Base-by-base conservation (phyloP, 768 basidiomycete genomes). In the Serendipita sp. region DNA sequence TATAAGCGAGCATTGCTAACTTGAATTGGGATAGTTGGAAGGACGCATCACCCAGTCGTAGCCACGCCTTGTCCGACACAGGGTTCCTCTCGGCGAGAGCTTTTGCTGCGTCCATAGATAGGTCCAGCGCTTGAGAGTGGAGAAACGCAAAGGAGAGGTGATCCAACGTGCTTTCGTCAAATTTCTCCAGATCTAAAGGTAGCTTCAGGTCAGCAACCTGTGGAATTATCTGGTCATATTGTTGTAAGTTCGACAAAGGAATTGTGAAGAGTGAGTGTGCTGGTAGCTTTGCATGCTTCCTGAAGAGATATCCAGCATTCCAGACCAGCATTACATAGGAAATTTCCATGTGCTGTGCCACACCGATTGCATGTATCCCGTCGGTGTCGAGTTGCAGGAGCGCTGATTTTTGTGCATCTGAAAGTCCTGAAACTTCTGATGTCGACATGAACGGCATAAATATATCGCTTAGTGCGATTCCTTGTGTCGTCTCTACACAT, bases 261-360 rank as follows among this genome's bases (percentile, higher is more conserved):
- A 78, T 78, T 68, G 83, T 78, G 69, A 83, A 79, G 68, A 84
- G 83, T n/a, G 81, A 74, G 70, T 79, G 80, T 2, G 78, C 77
- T 18, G 77, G 74, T 4, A 83, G 74, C 1, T 80, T 79, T 10
- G 79, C 72, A 44, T 74, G 73, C 68, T 78, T 82, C 2, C 82
- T 78, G 37, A 80, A 70, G 24, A 75, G 73, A 66, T 83, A 80
- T 3, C 80, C 82, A 10, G 77, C 76, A 32, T 80, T 79, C 81
- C 82, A 83, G 1, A 83, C 73, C n/a, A 83, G 72, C 7, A 81
- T 77, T 16, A 80, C 75, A 69, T 79, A 83, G 67, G 71, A 75
- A 5, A 64, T 41, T 3, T 48, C 48, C n/a, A 18, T 32, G n/a
- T 32, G 18, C n/a, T n/a, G 5, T 53, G 48, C 48, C 8, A 53